A percentile compares a stretch with the other conserved stretches of the same genome.
These are phyloP conservation scores for Trametes meyenii DNA, from an alignment of 768 basidiomycete genomes.

Conservation along the genomic window DNA sequence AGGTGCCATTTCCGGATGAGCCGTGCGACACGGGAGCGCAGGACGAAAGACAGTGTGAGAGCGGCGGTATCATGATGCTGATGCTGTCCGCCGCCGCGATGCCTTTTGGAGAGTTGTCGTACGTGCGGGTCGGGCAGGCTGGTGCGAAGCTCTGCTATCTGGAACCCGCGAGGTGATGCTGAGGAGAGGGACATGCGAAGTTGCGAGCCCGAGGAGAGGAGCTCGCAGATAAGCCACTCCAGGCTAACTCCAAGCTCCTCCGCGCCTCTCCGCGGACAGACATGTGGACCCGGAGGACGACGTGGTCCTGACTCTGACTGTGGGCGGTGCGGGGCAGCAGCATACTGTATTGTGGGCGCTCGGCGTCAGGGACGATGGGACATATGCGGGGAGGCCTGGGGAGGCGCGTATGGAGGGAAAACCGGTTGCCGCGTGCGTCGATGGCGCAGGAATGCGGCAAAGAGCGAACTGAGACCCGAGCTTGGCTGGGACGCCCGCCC, in stretches of 20 bases:
- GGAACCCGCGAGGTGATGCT: too few species aligned
- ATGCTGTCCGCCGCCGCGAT: neutral
- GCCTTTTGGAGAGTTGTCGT: neutral
- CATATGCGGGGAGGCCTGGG: slow-evolving; percentile 8
- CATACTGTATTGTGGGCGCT: slow-evolving; percentile 16
- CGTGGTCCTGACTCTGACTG: neutral
- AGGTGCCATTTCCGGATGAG: slow-evolving; percentile 3
- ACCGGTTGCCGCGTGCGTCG: neutral
- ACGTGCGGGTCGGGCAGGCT: neutral
- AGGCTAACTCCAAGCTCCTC: too few species aligned
- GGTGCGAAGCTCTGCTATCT: too few species aligned
- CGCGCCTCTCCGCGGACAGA: too few species aligned
- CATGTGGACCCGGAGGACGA: too few species aligned
- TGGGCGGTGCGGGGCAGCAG: neutral
- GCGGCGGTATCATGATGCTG: slow-evolving; percentile 19
- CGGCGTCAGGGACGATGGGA: slow-evolving; percentile 16
- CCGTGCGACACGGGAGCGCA: neutral
- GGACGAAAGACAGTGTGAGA: neutral
- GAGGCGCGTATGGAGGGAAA: neutral
- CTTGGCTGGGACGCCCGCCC: slow-evolving; percentile 7
- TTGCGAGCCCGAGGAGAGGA: too few species aligned
- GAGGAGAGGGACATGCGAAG: too few species aligned
- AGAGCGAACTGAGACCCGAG: slow-evolving; percentile 12
- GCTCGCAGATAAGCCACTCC: too few species aligned
- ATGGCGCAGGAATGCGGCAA: slow-evolving; percentile 1